A percentile compares a stretch with the other conserved stretches of the same genome.
These are phyloP conservation scores for Wickerhamomyces chaumierensis DNA, from an alignment of 805 yeast species.

Conservation along the genomic window DNA sequence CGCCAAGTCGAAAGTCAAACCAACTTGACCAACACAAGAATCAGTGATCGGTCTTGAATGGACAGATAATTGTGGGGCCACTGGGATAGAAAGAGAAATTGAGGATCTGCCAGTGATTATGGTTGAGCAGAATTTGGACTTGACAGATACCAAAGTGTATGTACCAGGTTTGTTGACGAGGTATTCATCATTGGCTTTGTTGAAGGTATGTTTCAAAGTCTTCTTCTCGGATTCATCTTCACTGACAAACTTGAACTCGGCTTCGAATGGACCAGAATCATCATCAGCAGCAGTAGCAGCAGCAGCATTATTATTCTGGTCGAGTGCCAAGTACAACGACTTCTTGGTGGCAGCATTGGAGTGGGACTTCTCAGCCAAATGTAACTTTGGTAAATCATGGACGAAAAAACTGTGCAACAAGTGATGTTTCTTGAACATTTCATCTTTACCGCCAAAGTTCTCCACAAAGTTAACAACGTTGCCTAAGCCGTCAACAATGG, in stretches of 20 bases:
- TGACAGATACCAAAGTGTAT: constrained; percentile 43
- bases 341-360: constrained; percentile 26
- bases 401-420: constrained; percentile 35
- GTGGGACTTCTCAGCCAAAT: constrained; percentile 30
- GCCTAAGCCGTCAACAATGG: constrained; percentile 58
- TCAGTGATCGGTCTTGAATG: constrained; percentile 50
- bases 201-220: constrained; percentile 15
- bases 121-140: constrained; percentile 59
- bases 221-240: constrained; percentile 17
- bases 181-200: constrained; percentile 22
- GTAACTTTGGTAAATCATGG: constrained; percentile 44
- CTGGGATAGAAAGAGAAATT: constrained; percentile 45
- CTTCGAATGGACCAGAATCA: constrained; percentile 28
- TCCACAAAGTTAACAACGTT: constrained; percentile 35
- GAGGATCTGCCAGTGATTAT: constrained; percentile 43
- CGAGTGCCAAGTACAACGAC: constrained; percentile 23
- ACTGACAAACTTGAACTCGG: constrained; percentile 19
- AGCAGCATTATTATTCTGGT: constrained; percentile 17
- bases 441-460: constrained; percentile 17
- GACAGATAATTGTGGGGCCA: constrained; percentile 36
- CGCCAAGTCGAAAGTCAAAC: constrained; percentile 60
- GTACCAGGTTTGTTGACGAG: constrained; percentile 50
- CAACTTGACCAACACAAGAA: constrained; percentile 87
- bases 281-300: constrained; percentile 12
- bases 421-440: constrained; percentile 21